Evolutionary conservation across 495 filamentous ascomycete species (phyloP).

Genomic region (Hyaloscypha variabilis): DNA sequence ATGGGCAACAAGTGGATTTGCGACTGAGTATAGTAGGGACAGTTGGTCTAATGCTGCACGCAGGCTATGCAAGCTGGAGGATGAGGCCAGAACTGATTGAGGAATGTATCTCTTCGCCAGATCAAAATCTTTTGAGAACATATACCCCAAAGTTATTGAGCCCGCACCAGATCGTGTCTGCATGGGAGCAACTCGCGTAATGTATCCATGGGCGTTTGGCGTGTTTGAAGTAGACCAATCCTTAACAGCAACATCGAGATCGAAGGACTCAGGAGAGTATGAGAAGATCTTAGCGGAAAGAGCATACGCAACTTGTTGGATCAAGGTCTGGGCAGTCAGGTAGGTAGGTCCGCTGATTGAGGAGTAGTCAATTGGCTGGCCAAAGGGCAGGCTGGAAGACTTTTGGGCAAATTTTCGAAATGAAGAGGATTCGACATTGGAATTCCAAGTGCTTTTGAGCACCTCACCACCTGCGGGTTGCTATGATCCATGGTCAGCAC

Average conservation of each 20-base stretch:
- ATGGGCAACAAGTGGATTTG: slow-evolving; percentile 90
- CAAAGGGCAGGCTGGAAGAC: slow-evolving; percentile 65
- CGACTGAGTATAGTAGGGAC: slow-evolving; percentile 81
- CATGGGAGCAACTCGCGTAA: slow-evolving; percentile 75
- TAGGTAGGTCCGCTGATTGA: slow-evolving; percentile 88
- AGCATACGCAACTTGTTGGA: slow-evolving; percentile 93
- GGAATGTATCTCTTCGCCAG: slow-evolving; percentile 87
- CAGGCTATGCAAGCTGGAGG: slow-evolving; percentile 77
- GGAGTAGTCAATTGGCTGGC: slow-evolving; percentile 56
- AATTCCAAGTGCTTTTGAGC: slow-evolving; percentile 32
- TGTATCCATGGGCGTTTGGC: slow-evolving; percentile 78
- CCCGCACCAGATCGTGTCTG: slow-evolving; percentile 90
- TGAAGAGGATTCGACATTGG: slow-evolving; percentile 18
- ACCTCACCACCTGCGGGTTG: slow-evolving; percentile 24
- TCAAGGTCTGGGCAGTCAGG: slow-evolving; percentile 84
- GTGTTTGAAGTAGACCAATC: slow-evolving; percentile 69
- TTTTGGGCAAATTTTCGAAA: slow-evolving; percentile 33
- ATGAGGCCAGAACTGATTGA: slow-evolving; percentile 85
- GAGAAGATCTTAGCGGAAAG: slow-evolving; percentile 96
- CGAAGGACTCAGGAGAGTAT: slow-evolving; percentile 91
- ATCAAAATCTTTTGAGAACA: slow-evolving; percentile 95
- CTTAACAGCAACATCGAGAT: slow-evolving; percentile 79
- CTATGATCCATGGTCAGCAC: slow-evolving; percentile 10
- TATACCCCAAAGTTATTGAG: slow-evolving; percentile 90
- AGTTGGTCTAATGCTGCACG: slow-evolving; percentile 88